These are phyloP conservation scores for Porphyrellus sp. DNA, from an alignment of 1,284 basidiomycete species.

Conservation along the genomic window DNA sequence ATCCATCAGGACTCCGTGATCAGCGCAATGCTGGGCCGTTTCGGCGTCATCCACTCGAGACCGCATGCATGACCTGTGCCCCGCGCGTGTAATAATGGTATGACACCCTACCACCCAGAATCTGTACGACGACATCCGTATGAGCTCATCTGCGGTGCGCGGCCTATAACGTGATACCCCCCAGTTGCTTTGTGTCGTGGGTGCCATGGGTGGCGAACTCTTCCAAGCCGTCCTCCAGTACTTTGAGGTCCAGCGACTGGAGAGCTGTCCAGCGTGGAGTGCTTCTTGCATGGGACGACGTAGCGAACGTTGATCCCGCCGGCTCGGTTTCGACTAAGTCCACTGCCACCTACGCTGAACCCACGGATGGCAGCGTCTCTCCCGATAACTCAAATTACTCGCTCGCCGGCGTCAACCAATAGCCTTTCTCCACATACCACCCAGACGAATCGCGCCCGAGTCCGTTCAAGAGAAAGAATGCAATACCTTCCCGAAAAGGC, in stretches of 20 bases:
- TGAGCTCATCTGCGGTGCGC: not conserved
- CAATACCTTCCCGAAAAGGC: slow-evolving; percentile 24
- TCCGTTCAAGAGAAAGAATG: slow-evolving; percentile 9
- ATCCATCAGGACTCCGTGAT: slow-evolving; percentile 11
- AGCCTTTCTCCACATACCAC: slow-evolving; percentile 26
- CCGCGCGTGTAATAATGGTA: slow-evolving; percentile 16
- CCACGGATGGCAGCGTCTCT: slow-evolving; percentile 21
- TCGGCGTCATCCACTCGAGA: slow-evolving; percentile 13
- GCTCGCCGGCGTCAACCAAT: slow-evolving; percentile 24
- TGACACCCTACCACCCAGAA: slow-evolving; percentile 8
- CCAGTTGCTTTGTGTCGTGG: slow-evolving; percentile 14
- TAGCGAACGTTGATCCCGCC: slow-evolving; percentile 4
- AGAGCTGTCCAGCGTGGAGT: slow-evolving; percentile 21
- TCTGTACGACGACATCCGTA: slow-evolving; percentile 7
- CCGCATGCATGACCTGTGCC: slow-evolving; percentile 9
- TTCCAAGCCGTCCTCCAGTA: not conserved
- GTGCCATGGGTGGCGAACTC: not conserved
- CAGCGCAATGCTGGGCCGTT: slow-evolving; percentile 2
- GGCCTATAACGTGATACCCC: not conserved
- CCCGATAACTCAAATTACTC: slow-evolving; percentile 30
- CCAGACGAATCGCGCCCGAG: slow-evolving; percentile 17
- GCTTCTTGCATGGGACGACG: slow-evolving; percentile 27
- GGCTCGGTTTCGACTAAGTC: slow-evolving; percentile 6
- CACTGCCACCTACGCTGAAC: slow-evolving; percentile 20
- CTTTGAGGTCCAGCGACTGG: slow-evolving; percentile 7